Evolutionary conservation across 1,139 yeast species (phyloP), one percentile per base, ranked within the genome.

Genomic region (Ogataea hybrid): DNA sequence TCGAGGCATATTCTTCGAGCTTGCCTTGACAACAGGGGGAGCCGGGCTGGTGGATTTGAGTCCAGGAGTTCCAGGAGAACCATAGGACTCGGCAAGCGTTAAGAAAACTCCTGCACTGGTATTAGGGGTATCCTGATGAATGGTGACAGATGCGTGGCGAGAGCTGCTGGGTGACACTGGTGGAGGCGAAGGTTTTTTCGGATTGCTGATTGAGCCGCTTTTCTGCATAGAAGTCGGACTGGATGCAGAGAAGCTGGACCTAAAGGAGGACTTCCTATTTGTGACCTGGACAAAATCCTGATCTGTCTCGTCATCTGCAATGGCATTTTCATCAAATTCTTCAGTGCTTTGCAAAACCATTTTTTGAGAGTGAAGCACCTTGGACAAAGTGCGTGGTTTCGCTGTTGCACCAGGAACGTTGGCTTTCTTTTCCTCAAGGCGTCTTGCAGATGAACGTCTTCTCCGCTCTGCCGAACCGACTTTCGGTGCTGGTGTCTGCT

Each of bases 381-480:
- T 34, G 32, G 41, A 37, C 8, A 41, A 20, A 6, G 43, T 30
- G 18, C 46, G 38, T 6, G 39, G 37, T n/a, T 41, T 42, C 17
- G 37, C 52, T 7, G 35, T 17, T 4, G 55, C 51, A 12, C 56
- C 55, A 0, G 56, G 56, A 8, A 49, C 43, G 22, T 29, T 41
- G 12, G 39, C 15, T 21, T 44, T 49, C 28, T 41, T 48, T 35
- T 51, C 53, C 43, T 57, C 44, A 35, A 42, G 29, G 39, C 56
- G 39, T 47, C 52, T 41, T 11, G 53, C 60, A 44, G 32, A 65
- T 52, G 53, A 67, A 61, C 53, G 64, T 62, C 51, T 74, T 58
- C 20, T 70, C 58, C 53, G 50, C 50, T 47, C 67, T 46, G 44
- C 53, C 48, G 37, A 49, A 51, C 46, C 55, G 29, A 40, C 17